Percentiles rank a stretch among this genome's conserved stretches.
Conservation (phyloP, 441 rosid species). For the Populus hybrid region DNA sequence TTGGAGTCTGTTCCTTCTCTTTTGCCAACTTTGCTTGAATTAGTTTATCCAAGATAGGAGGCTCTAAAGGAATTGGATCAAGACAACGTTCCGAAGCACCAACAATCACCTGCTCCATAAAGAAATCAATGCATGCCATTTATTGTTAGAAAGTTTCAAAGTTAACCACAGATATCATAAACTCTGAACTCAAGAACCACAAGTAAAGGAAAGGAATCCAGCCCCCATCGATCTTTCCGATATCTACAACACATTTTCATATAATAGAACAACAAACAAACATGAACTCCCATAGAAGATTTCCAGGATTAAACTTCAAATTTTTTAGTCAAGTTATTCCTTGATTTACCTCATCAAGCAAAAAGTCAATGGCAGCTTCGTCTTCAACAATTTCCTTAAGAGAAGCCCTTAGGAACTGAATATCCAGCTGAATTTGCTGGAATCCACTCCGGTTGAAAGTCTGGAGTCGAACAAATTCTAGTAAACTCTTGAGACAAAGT, state of each 20-base stretch:
- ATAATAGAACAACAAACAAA: not conserved
- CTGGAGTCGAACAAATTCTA: slow-evolving; percentile 94
- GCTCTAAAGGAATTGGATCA: slow-evolving; percentile 88
- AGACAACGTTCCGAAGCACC: slow-evolving; percentile 95
- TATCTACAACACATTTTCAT: not conserved
- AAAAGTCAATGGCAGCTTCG: slow-evolving; percentile 87
- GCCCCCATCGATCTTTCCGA: not conserved
- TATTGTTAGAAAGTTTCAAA: slow-evolving; percentile 5
- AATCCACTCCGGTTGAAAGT: slow-evolving; percentile 94
- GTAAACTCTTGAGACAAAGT: slow-evolving; percentile 88
- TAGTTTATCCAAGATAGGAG: slow-evolving; percentile 90
- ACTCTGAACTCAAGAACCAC: not conserved
- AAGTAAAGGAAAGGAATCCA: not conserved
- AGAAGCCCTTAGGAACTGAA: slow-evolving; percentile 84
- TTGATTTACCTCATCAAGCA: slow-evolving; percentile 83
- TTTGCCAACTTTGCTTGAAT: slow-evolving; percentile 82
- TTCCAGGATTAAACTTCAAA: slow-evolving; percentile 4
- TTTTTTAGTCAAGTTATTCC: not conserved
- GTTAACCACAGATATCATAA: not conserved
- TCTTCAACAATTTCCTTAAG: slow-evolving; percentile 72
- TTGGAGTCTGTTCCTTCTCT: slow-evolving; percentile 41
- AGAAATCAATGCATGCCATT: slow-evolving; percentile 10
- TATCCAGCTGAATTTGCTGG: slow-evolving; percentile 97
- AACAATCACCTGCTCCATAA: slow-evolving; percentile 72
- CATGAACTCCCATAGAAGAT: not conserved